phyloP scores from a whole-genome alignment of 2,329 filamentous ascomycete species.

The Scytalidium lignicola region DNA sequence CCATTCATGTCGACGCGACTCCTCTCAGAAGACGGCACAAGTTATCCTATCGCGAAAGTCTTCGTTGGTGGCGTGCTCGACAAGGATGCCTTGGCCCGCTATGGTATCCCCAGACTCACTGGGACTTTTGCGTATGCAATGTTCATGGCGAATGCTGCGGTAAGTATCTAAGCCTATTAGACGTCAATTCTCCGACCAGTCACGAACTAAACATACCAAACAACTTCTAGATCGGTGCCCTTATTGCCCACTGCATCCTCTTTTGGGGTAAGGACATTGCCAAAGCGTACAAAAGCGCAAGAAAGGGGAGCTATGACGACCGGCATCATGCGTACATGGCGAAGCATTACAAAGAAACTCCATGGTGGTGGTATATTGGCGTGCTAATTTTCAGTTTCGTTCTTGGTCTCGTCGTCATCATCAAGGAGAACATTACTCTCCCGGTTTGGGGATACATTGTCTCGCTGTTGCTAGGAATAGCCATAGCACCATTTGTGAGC shows the following conservation, averaged over 20 bases:
- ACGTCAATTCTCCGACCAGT: rapidly evolving
- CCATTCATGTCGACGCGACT: conserved; percentile 39
- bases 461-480: conserved; percentile 28
- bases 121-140: conserved; percentile 47
- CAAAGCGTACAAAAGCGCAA: conserved; percentile 41
- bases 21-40: conserved; percentile 31
- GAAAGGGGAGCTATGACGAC: conserved; percentile 38
- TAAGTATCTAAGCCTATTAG: conserved; percentile 25
- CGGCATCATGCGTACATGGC: conserved; percentile 42
- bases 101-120: conserved; percentile 42
- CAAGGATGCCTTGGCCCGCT: conserved; percentile 32
- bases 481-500: conserved; percentile 45
- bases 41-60: conserved; percentile 38
- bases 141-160: conserved; percentile 53
- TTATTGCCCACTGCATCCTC: conserved; percentile 45
- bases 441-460: conserved; percentile 40
- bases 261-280: conserved; percentile 53
- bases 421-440: conserved; percentile 31
- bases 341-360: conserved; percentile 39
- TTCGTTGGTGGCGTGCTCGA: conserved; percentile 36
- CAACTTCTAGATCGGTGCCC: conserved; percentile 44
- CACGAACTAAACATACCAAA: conserved; percentile 11
- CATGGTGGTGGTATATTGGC: conserved; percentile 36
- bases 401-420: conserved; percentile 34
- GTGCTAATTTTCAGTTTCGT: conserved; percentile 30